Evolutionary conservation across 768 basidiomycete species (phyloP), one percentile per base, ranked within the genome.

Genomic region (Tubosaeta brunneosetosa): DNA sequence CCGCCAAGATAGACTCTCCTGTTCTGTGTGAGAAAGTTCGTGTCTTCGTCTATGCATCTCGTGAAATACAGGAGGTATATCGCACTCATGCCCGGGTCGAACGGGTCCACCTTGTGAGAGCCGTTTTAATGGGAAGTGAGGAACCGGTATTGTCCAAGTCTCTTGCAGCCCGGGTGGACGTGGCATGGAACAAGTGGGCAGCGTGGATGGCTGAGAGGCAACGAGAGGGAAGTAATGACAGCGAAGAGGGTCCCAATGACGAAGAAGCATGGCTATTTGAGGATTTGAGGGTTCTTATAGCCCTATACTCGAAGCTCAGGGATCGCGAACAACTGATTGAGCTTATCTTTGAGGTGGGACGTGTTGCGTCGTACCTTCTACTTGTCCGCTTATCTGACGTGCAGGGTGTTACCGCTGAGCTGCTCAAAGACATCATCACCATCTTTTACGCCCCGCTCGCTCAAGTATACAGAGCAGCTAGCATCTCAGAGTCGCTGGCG

Each of bases 241-340:
- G 94, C 60, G 90, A 97, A 52, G 88, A 94, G 36, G 95, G 94
- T 0, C 94, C 95, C 2, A 79, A 83, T 51, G 85, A 94, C 63
- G 97, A 99, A 43, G 94, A 97, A 62, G 95, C 88, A 8, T 99
- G 97, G 97, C 70, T 99, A 31, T 88, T 89, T 56, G 95, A 98
- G 68, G 97, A 99, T 67, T 72, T 97, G 49, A 82, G 80, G 55
- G 75, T 97, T 17, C 77, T 97, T 37, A 76, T 88, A 11, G 81
- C 86, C 65, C 69, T 98, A 17, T 88, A 92, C 64, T 82, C 86
- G 34, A 76, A 85, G 47, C 73, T 97, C 44, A 75, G 86, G 60
- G 97, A 98, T 66, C 84, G 91, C 57, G 91, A 98, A 65, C 88
- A 94, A 67, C 66, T 99, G 60, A 90, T 98, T 57, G 90, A 86